phyloP scores from a whole-genome alignment of 805 yeast species.

The Saturnispora zaruensis region DNA sequence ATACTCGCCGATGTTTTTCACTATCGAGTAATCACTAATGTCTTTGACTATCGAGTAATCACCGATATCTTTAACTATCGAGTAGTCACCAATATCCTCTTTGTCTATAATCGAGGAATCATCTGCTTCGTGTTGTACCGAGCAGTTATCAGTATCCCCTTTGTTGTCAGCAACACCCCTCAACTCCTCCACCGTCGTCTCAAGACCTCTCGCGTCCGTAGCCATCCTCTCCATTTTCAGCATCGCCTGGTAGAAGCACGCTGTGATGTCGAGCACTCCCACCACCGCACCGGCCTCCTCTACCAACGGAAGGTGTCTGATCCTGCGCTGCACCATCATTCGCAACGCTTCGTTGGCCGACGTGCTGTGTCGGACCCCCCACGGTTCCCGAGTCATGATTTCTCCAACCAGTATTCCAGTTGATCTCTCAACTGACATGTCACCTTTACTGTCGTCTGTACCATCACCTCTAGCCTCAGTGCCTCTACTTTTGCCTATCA shows the following conservation, averaged over 20 bases:
- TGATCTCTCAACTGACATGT: constrained; percentile 28
- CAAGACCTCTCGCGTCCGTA: constrained; percentile 29
- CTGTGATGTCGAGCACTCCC: constrained; percentile 39
- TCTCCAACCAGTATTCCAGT: no score
- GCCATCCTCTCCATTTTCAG: constrained; percentile 34
- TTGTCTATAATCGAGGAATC: no score
- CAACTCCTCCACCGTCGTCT: constrained; percentile 25
- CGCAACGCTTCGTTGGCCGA: constrained; percentile 36
- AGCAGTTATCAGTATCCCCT: no score
- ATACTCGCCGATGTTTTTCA: neutral
- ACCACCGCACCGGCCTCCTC: constrained; percentile 30
- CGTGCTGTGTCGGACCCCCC: constrained; percentile 29
- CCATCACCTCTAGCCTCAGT: constrained; percentile 17
- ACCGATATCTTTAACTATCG: no score
- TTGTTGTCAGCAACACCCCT: constrained; percentile 14
- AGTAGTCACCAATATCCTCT: no score
- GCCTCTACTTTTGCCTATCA: no score
- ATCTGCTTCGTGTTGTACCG: no score
- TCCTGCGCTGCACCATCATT: constrained; percentile 33
- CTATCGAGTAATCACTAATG: constrained; percentile 13
- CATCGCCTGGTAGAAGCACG: constrained; percentile 41
- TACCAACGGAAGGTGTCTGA: constrained; percentile 36
- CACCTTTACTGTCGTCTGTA: constrained; percentile 17
- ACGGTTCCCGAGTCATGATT: constrained; percentile 35
- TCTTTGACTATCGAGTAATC: no score